phyloP scores from a whole-genome alignment of 768 basidiomycete genomes.

The Boletus vermiculosoides region DNA sequence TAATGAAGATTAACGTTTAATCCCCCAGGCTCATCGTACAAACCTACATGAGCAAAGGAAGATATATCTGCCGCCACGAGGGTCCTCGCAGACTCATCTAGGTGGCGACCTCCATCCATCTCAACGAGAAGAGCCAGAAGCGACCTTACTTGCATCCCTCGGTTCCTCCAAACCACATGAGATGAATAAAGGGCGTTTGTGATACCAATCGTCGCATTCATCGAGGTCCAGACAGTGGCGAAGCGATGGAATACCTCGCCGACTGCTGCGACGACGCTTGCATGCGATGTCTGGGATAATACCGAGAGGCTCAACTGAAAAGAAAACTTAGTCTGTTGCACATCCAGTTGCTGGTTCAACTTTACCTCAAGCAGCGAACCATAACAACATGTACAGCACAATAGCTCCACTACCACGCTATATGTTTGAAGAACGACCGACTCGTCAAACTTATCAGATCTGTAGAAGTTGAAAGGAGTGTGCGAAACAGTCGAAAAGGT shows the following conservation, averaged over 20 bases:
- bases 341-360: neutral
- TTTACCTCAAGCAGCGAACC: conserved; percentile 67
- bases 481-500: neutral
- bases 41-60: conserved; percentile 58
- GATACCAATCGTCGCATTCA: conserved; percentile 59
- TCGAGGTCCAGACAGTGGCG: conserved; percentile 73
- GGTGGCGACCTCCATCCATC: conserved; percentile 59
- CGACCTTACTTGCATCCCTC: conserved; percentile 63
- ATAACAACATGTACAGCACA: conserved; percentile 63
- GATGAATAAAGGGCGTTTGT: conserved; percentile 58
- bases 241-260: conserved; percentile 74
- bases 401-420: conserved; percentile 54
- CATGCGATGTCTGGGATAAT: conserved; percentile 50
- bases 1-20: conserved; percentile 12
- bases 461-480: conserved; percentile 2
- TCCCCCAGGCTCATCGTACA: neutral
- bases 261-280: conserved; percentile 55
- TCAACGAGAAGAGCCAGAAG: conserved; percentile 63
- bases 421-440: conserved; percentile 50
- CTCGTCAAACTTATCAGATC: conserved; percentile 34
- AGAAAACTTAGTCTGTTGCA: conserved; percentile 8
- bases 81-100: conserved; percentile 55
- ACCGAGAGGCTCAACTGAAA: conserved; percentile 52
- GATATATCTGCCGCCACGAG: conserved; percentile 59
- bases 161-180: conserved; percentile 61